Evolutionary conservation across 176 grass and related monocot genomes (phyloP).

Genomic region (Calamus simplicifolius): DNA sequence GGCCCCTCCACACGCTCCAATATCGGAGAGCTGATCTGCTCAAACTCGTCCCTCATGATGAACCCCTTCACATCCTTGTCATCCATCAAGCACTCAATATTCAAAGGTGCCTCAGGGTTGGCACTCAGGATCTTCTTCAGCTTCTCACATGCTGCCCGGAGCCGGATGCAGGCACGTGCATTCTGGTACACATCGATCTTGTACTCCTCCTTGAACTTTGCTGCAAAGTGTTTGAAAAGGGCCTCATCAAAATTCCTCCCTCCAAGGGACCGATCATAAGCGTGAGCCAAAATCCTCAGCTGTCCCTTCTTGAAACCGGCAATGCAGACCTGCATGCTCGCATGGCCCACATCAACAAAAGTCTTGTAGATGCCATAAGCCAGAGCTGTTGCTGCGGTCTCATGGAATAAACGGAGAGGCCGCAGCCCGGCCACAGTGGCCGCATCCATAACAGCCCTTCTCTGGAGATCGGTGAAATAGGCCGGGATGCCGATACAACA

Average conservation of each 20-base stretch:
- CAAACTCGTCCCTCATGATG: slow-evolving; percentile 84
- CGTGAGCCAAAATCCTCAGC: slow-evolving; percentile 67
- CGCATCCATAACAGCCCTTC: slow-evolving; percentile 72
- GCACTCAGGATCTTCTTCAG: slow-evolving; percentile 83
- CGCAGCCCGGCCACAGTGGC: slow-evolving; percentile 63
- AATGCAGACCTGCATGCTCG: slow-evolving; percentile 81
- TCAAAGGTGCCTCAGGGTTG: slow-evolving; percentile 71
- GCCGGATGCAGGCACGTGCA: slow-evolving; percentile 68
- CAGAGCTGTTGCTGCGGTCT: slow-evolving; percentile 77
- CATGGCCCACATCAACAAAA: slow-evolving; percentile 83
- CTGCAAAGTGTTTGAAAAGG: slow-evolving; percentile 59
- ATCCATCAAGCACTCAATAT: slow-evolving; percentile 92
- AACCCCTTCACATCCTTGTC: slow-evolving; percentile 79
- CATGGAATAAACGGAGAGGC: slow-evolving; percentile 65
- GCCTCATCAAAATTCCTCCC: slow-evolving; percentile 82
- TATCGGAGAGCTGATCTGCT: slow-evolving; percentile 47
- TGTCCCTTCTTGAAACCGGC: slow-evolving; percentile 80
- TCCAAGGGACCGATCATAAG: slow-evolving; percentile 72
- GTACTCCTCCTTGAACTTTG: slow-evolving; percentile 76
- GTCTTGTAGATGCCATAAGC: slow-evolving; percentile 91
- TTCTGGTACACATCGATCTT: slow-evolving; percentile 91
- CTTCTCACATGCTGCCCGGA: slow-evolving; percentile 70
- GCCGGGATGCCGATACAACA: slow-evolving; percentile 89
- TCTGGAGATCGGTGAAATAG: slow-evolving; percentile 73
- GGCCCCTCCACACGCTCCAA: slow-evolving; percentile 70